Conservation (phyloP, 2,329 filamentous ascomycete species). For the Aaosphaeria pasadenensis region DNA sequence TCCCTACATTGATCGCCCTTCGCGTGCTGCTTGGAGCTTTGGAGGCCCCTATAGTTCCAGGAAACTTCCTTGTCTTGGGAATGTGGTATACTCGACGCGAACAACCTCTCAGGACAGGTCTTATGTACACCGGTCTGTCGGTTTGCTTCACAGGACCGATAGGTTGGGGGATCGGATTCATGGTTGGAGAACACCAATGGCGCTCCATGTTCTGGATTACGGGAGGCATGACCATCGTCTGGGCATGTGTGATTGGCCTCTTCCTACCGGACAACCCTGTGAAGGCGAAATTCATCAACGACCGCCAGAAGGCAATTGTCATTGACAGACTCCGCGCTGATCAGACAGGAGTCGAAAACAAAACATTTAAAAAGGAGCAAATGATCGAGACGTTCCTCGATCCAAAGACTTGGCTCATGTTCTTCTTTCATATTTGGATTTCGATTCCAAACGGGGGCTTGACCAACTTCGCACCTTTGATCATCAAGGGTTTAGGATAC, state of each 20-base stretch:
- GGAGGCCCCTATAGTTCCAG: constrained; percentile 53
- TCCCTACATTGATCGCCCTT: constrained; percentile 46
- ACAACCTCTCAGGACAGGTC: constrained; percentile 27
- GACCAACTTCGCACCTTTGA: constrained; percentile 25
- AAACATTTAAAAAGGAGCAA: constrained; percentile 44
- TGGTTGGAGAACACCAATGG: constrained; percentile 30
- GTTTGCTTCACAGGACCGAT: constrained; percentile 37
- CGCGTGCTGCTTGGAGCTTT: constrained; percentile 55
- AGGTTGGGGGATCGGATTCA: constrained; percentile 24
- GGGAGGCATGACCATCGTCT: constrained; percentile 28
- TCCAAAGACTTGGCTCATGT: constrained; percentile 39
- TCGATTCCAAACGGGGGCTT: constrained; percentile 36
- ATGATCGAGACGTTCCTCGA: constrained; percentile 41
- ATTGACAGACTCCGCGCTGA: constrained; percentile 38
- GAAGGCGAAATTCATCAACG: constrained; percentile 34
- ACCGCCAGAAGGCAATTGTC: constrained; percentile 30
- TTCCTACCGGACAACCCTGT: constrained; percentile 39
- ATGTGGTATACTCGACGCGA: constrained; percentile 39
- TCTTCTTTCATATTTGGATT: constrained; percentile 29
- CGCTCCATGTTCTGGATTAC: constrained; percentile 39
- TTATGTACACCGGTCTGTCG: constrained; percentile 29
- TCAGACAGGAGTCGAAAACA: constrained; percentile 48
- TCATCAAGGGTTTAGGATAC: constrained; percentile 35
- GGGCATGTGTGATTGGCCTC: constrained; percentile 30
- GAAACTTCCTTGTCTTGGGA: constrained; percentile 22